These are phyloP conservation scores for Penstemon newberryi DNA, from an alignment of 257 asterid species.

Conservation along the genomic window DNA sequence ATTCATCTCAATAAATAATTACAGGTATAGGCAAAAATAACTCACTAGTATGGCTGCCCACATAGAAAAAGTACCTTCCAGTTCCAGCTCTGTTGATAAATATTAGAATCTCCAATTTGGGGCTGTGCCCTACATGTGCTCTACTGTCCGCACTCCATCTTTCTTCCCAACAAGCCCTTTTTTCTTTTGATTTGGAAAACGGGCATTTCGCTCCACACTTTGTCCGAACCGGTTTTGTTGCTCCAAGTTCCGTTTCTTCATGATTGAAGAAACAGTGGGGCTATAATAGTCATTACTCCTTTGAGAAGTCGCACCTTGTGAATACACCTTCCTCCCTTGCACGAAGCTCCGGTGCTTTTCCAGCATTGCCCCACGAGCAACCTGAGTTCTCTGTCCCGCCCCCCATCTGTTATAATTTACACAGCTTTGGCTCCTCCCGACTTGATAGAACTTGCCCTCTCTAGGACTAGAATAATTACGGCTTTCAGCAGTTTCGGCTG, in stretches of 20 bases:
- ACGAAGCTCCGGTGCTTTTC: slow-evolving; percentile 68
- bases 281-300: slow-evolving; percentile 88
- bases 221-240: slow-evolving; percentile 56
- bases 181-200: slow-evolving; percentile 20
- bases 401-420: slow-evolving; percentile 85
- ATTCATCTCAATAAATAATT: slow-evolving; percentile 31
- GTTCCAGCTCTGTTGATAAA: background rate
- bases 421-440: slow-evolving; percentile 94
- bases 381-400: slow-evolving; percentile 51
- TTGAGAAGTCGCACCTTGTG: slow-evolving; percentile 82
- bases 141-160: slow-evolving; percentile 23
- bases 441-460: slow-evolving; percentile 58
- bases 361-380: slow-evolving; percentile 54
- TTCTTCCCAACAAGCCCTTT: slow-evolving; percentile 25
- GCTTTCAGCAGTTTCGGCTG: slow-evolving; percentile 99
- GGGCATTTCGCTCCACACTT: slow-evolving; percentile 37
- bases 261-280: slow-evolving; percentile 90
- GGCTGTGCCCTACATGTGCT: slow-evolving; percentile 47
- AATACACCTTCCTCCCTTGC: slow-evolving; percentile 74
- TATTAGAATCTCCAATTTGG: slow-evolving; percentile 78
- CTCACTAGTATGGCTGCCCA: slow-evolving; percentile 24
- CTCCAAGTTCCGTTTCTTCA: slow-evolving; percentile 80
- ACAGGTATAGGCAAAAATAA: slow-evolving; percentile 41
- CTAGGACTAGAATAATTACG: slow-evolving; percentile 77
- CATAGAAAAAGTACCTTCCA: slow-evolving; percentile 15